Evolutionary conservation across 1,139 yeast genomes (phyloP), one percentile per base, ranked within the genome.

Genomic region (Taphrina pruni): DNA sequence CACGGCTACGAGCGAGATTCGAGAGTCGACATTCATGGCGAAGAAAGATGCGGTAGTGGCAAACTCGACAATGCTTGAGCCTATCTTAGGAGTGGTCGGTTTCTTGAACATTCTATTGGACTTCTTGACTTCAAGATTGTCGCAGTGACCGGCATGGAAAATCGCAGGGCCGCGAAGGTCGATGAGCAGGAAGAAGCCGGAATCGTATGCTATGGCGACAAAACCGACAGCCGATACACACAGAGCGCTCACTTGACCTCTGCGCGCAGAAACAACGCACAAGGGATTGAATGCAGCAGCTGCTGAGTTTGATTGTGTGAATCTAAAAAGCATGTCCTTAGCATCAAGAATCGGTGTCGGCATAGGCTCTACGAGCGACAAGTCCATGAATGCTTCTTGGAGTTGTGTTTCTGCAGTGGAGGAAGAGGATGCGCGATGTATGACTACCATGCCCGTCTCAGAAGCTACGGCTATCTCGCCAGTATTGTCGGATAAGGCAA

Each of bases 141-240:
- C 70, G 46, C 74, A 50, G 12, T 62, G 78, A n/a, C 82, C 87
- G 72, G 86, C 83, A 74, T 82, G 85, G 41, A 93, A 89, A 1
- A 90, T 81, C 0, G 92, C 91, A 0, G 97, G 97, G 0, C 96
- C 96, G 71, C 97, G 83, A 70, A 91, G 83, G 78, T 94, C 98
- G 72, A 95, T 80, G 0, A 94, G 88, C 2, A 88, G 79, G 43
- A 94, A 74, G 55, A 87, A 83, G 35, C 99, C 99, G 14, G 88
- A 85, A 62, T 84, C 84, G 77, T 90, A 92, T 0, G 90, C 97
- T 64, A 90, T 81, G 0, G 92, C 96, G 5, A 89, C 55, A 52
- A 68, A 68, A 1, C 65, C 65, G 11, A 57, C 39, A 43, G 51
- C 65, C 11, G 65, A 48, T 36, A 46, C 48, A 26, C 46, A 35